Base-by-base conservation (phyloP, 2,329 filamentous ascomycete species). In the Aspergillus fructus region DNA sequence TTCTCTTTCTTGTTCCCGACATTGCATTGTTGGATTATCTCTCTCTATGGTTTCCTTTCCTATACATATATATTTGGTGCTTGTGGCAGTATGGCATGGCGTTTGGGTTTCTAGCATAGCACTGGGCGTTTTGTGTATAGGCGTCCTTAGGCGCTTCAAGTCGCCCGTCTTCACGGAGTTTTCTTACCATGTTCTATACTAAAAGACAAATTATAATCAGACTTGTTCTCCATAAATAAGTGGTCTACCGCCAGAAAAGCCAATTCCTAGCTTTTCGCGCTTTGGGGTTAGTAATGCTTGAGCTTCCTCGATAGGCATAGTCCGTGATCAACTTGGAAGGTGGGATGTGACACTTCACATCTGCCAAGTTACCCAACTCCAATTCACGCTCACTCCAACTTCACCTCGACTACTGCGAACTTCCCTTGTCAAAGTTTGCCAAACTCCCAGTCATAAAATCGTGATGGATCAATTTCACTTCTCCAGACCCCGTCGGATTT, bases 241-340 rank as follows among this genome's bases (percentile, higher is more conserved):
- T 39, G 13, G 6, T 2, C 11, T 45, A 21, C 21, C 17, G 42
- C 21, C 9, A 30, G 27, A 30, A 9, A n/a, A 11, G n/a, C n/a
- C 21, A 46, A 27, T 15, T 12, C 12, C 12, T 11, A 15, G 42
- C 19, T 27, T 7, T 15, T 42, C 17, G 5, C n/a, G n/a, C 11
- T 23, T 42, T n/a, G 5, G 40, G 21, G n/a, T 21, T 12, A 23
- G 41, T 24, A 30, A 15, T 21, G 24, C n/a, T 46, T 23, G 40
- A 40, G 45, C n/a, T 46, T 52, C 50, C 50, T 34, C 7, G 50
- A 45, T 53, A 46, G 50, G 50, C 41, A 21, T 53, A 46, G 50
- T 30, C 17, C 15, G 34, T 8, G 34, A n/a, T 37, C 34, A n/a
- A 30, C 27, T 30, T 30, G 12, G 34, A 37, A 37, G 34, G 34